Conservation (phyloP, 202 grass and related monocot genomes). For the Dendrocalamus latiflorus region DNA sequence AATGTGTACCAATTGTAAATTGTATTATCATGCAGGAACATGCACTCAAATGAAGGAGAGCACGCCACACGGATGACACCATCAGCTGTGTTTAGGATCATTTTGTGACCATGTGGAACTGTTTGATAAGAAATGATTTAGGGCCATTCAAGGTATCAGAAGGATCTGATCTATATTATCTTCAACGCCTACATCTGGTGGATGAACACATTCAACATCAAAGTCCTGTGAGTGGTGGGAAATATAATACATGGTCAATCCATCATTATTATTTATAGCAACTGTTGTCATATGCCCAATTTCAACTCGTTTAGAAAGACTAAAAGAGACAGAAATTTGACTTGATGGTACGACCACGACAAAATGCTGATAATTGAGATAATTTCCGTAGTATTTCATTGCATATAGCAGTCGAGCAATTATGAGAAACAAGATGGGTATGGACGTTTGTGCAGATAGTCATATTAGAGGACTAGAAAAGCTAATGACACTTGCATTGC, state of each 20-base stretch:
- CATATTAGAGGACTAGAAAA: background rate
- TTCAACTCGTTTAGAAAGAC: conserved; percentile 4
- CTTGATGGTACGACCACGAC: background rate
- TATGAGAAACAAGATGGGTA: background rate
- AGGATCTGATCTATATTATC: conserved; percentile 8
- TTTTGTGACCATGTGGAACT: background rate
- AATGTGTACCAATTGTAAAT: background rate
- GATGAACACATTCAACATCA: background rate
- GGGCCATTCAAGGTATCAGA: background rate
- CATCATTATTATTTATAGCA: conserved; percentile 2
- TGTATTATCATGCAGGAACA: background rate
- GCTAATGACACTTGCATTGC: background rate
- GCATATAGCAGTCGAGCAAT: background rate
- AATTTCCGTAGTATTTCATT: background rate
- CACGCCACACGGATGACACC: background rate
- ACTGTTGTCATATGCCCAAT: background rate
- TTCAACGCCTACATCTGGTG: conserved; percentile 5
- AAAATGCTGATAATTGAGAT: background rate
- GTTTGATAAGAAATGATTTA: background rate
- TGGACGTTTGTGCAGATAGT: background rate
- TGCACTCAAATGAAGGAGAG: conserved; percentile 1
- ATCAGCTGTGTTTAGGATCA: background rate
- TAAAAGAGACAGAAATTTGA: background rate
- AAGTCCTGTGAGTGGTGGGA: background rate
- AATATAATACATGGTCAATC: background rate